Conservation (phyloP, 2,329 filamentous ascomycete species). For the Ramularia endophylla region DNA sequence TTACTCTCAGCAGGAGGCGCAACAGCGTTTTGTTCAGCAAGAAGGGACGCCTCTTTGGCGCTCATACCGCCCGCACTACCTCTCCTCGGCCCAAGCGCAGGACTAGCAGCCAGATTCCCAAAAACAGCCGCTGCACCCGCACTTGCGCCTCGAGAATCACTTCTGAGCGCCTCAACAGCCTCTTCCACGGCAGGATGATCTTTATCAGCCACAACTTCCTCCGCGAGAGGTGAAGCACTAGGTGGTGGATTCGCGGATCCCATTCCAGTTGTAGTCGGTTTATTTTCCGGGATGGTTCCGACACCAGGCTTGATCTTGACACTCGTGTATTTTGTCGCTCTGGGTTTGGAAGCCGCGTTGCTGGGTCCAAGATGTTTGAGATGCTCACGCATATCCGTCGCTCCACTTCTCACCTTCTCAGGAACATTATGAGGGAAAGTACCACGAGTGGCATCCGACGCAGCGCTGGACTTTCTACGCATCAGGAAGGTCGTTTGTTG, state of each 20-base stretch:
- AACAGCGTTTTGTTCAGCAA: conserved; percentile 19
- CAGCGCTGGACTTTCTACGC: conserved; percentile 41
- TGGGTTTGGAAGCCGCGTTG: conserved; percentile 55
- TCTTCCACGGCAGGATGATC: conserved; percentile 7
- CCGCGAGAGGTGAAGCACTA: too few relatives aligned
- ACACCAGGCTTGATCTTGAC: conserved; percentile 60
- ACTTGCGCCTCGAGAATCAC: conserved; percentile 45
- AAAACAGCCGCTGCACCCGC: conserved; percentile 59
- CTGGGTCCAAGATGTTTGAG: conserved; percentile 59
- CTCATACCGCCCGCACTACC: conserved; percentile 14
- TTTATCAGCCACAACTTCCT: conserved; percentile 1
- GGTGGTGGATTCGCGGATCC: too few relatives aligned
- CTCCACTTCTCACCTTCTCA: conserved; percentile 44
- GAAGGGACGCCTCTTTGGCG: conserved; percentile 20
- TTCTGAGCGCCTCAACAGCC: conserved; percentile 12
- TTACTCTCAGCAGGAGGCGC: conserved; percentile 3
- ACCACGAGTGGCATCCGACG: conserved; percentile 24
- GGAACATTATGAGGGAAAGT: conserved; percentile 15
- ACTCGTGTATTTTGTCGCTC: conserved; percentile 54
- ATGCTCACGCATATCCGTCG: conserved; percentile 53
- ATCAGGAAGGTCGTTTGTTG: conserved; percentile 37
- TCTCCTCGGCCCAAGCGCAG: background rate
- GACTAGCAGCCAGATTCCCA: conserved; percentile 33
- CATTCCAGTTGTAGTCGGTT: conserved; percentile 18
- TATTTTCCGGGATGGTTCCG: conserved; percentile 38